These are phyloP conservation scores for Backusella parvicylindrica DNA, from an alignment of 192 early-diverging fungal species.

Conservation along the genomic window DNA sequence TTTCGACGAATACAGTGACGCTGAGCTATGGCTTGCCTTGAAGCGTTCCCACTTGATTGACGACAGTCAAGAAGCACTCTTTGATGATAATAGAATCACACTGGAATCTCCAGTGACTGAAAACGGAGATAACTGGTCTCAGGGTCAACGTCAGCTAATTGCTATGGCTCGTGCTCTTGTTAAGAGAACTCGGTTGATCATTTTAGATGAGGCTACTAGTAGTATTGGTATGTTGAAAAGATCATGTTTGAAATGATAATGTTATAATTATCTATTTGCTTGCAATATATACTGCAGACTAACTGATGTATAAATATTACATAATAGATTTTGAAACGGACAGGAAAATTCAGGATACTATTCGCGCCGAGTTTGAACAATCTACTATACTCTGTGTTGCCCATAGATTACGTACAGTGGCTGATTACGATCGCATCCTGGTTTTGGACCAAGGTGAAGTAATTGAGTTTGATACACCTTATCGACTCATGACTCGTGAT, in stretches of 20 bases:
- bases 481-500: neutral
- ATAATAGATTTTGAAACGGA: neutral
- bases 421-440: neutral
- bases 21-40: slow-evolving; percentile 55
- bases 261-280: no score
- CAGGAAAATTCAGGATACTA: neutral
- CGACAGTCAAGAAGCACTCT: neutral
- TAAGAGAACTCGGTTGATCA: slow-evolving; percentile 47
- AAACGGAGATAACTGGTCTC: slow-evolving; percentile 56
- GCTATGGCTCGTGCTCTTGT: slow-evolving; percentile 60
- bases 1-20: slow-evolving; percentile 43
- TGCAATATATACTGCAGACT: no score
- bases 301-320: no score
- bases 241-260: no score
- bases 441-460: neutral
- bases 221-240: slow-evolving; percentile 26
- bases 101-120: slow-evolving; percentile 40
- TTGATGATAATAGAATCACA: slow-evolving; percentile 23
- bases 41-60: neutral
- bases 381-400: neutral
- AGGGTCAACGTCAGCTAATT: slow-evolving; percentile 57
- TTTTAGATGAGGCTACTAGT: slow-evolving; percentile 68
- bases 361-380: neutral
- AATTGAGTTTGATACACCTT: neutral
- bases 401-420: neutral